Conservation (phyloP, 352 stramenopile genomes). For the Pythium coloratum region DNA sequence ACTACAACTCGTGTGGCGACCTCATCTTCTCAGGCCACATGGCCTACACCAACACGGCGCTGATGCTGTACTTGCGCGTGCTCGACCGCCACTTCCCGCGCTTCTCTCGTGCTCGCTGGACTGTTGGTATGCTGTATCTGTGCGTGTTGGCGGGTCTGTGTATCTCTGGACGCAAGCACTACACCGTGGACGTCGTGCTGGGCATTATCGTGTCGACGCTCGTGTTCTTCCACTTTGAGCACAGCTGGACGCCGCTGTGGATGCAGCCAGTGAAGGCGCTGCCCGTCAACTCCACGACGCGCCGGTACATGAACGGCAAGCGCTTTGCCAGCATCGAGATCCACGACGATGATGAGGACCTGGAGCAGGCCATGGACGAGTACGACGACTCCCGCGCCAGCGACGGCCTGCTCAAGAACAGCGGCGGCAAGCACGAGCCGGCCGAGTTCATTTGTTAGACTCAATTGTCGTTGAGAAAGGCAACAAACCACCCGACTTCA, state of each 20-base stretch:
- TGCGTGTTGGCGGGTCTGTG: constrained; percentile 33
- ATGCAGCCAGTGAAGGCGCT: constrained; percentile 12
- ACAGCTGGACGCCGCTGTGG: constrained; percentile 35
- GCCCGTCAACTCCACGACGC: neutral
- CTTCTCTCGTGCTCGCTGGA: constrained; percentile 29
- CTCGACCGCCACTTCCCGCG: constrained; percentile 33
- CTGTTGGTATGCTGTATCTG: constrained; percentile 34
- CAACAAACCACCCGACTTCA: too few species aligned
- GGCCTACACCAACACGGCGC: constrained; percentile 42
- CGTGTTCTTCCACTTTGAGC: constrained; percentile 48
- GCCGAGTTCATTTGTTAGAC: constrained; percentile 22
- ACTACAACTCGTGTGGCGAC: constrained; percentile 47
- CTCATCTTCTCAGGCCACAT: constrained; percentile 54
- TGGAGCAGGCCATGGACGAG: constrained; percentile 20
- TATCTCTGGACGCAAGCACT: constrained; percentile 42
- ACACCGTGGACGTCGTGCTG: constrained; percentile 44
- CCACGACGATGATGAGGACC: constrained; percentile 13
- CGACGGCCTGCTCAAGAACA: constrained; percentile 21
- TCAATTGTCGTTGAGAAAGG: too few species aligned
- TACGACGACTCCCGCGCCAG: constrained; percentile 17
- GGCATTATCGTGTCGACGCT: constrained; percentile 39
- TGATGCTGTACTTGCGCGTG: constrained; percentile 42
- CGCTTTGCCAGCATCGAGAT: constrained; percentile 23
- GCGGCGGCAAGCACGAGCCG: constrained; percentile 10
- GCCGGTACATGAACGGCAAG: constrained; percentile 14